These are phyloP conservation scores for Oenanthe sinensis DNA, from an alignment of 129 eudicot species.

Conservation along the genomic window DNA sequence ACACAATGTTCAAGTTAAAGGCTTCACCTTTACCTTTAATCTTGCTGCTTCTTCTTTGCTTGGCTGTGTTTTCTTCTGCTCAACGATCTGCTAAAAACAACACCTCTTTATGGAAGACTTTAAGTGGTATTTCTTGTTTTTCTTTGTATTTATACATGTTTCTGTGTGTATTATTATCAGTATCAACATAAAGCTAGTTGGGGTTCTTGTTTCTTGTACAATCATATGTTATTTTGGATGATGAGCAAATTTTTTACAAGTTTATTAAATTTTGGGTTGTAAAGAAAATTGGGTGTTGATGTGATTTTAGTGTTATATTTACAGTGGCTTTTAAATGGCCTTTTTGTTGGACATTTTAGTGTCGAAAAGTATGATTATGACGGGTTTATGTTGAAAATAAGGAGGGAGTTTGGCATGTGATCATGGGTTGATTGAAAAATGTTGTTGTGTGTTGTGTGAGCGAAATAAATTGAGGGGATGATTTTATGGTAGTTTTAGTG, in stretches of 20 bases:
- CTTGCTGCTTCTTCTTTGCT: slow-evolving; percentile 22
- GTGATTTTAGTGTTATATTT: background rate
- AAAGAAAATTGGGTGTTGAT: background rate
- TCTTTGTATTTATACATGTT: background rate
- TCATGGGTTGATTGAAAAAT: background rate
- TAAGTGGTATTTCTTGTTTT: background rate
- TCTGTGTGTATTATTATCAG: background rate
- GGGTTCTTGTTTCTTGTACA: background rate
- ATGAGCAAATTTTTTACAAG: background rate
- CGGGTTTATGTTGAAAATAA: background rate
- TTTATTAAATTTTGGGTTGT: background rate
- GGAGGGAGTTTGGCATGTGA: background rate
- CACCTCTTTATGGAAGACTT: slow-evolving; percentile 8
- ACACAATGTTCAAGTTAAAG: background rate
- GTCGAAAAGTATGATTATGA: background rate
- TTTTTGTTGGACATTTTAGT: background rate
- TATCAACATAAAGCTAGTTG: background rate
- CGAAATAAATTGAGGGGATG: background rate
- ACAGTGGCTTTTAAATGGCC: background rate
- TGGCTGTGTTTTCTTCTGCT: slow-evolving; percentile 19
- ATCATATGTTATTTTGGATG: background rate
- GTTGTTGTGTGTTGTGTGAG: background rate
- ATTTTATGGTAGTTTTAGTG: background rate
- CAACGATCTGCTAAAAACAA: slow-evolving; percentile 23
- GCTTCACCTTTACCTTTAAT: background rate